Evolutionary conservation across 768 basidiomycete genomes (phyloP), one percentile per base, ranked within the genome.

Genomic region (Amanita exitialis): DNA sequence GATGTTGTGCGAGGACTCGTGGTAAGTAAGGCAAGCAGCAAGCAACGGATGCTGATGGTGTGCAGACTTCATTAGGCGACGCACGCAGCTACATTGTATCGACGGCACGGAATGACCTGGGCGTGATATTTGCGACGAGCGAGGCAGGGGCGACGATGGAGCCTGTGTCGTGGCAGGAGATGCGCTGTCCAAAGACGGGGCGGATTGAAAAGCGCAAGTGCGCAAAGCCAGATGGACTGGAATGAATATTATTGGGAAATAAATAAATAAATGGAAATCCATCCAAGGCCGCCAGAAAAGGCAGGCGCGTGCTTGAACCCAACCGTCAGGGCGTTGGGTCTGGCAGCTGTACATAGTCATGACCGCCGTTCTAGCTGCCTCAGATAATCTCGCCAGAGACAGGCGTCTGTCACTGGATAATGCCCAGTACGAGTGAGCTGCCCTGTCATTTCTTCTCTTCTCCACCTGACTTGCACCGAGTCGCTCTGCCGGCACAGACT

Each of bases 31-130:
- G 12, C 37, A 18, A 73, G 18, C 10, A 45, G 25, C 10, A 21
- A 35, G 30, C 7, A 20, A 35, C 18, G 23, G 13, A 18, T 23
- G 18, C 28, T 54, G 27, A 51, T 25, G 35, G 30, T 3, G 20
- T n/a, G 10, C 44, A 94, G 92, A 89, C 94, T 44, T 94, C 92
- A 15, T 73, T 96, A 21, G 93, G 92, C 8, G 92, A 95, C 66
- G 83, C 91, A 21, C 80, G 90, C 39, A 90, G 86, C 58, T 95
- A 95, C 67, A 94, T 90, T 69, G 76, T 95, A 25, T 90, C 91
- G 0, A 95, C 92, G 3, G 92, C 88, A 6, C 72, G 88, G 37
- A 93, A 93, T 62, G 86, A 93, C 57, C 77, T 95, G 3, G 92
- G 93, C 0, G 92, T 95, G 7, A 85, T 94, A 47, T 93, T 89